Conservation (phyloP, 2,329 filamentous ascomycete genomes). For the Fusarium sp. region DNA sequence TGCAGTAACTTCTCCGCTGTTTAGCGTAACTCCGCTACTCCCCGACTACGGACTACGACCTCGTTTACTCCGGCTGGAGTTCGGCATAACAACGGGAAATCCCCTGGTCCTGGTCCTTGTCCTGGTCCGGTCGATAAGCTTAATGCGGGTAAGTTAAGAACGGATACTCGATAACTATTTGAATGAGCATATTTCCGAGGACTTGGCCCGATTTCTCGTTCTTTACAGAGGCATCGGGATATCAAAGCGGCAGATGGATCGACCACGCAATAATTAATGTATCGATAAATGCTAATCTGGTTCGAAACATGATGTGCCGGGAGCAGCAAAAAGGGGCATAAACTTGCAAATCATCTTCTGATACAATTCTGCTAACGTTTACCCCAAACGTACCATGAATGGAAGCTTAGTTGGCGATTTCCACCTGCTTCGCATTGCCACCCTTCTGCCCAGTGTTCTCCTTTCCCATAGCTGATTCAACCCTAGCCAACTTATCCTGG, state of each 20-base stretch:
- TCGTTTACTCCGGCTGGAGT: background rate
- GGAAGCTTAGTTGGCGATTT: background rate
- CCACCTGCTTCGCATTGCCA: background rate
- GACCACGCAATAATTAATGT: background rate
- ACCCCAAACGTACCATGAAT: rapidly evolving
- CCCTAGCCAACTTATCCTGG: background rate
- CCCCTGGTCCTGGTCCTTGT: background rate
- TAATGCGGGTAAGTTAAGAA: background rate
- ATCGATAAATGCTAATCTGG: background rate
- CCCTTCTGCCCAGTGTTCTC: background rate
- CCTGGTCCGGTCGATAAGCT: background rate
- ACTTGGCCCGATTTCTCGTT: no score
- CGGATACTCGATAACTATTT: background rate
- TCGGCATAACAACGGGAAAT: background rate
- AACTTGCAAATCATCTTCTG: background rate
- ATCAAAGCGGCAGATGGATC: background rate
- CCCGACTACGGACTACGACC: background rate
- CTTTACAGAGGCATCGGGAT: rapidly evolving
- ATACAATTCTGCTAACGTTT: rapidly evolving
- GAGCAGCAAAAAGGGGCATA: no score
- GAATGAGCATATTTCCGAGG: background rate
- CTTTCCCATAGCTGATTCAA: background rate
- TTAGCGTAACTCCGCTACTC: background rate
- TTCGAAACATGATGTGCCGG: rapidly evolving
- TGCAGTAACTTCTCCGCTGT: background rate